Conservation (phyloP, 106 monocot species). For the Apostasia ramifera region DNA sequence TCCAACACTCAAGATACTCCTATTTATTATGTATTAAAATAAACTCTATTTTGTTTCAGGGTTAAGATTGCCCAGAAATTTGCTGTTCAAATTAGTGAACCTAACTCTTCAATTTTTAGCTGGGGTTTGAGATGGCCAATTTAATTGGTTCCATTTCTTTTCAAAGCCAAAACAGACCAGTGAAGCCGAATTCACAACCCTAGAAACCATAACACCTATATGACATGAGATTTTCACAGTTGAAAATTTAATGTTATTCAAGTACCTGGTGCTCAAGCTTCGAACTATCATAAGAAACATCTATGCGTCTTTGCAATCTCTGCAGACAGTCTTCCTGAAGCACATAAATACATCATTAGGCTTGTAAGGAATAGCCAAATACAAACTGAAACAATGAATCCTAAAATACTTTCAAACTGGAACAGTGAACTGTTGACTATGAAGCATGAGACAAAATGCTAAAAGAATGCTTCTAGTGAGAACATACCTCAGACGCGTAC, state of each 20-base stretch:
- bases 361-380: not conserved
- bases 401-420: not conserved
- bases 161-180: too few relatives aligned
- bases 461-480: not conserved
- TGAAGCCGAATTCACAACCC: too few relatives aligned
- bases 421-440: not conserved
- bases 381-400: not conserved
- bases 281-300: conserved; percentile 67
- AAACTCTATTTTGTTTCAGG: too few relatives aligned
- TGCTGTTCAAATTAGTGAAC: too few relatives aligned
- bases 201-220: too few relatives aligned
- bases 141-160: too few relatives aligned
- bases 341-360: conserved; percentile 5
- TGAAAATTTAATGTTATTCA: not conserved
- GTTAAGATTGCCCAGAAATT: too few relatives aligned
- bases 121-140: too few relatives aligned
- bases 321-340: conserved; percentile 59
- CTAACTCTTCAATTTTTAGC: too few relatives aligned
- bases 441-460: not conserved
- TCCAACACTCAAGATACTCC: too few relatives aligned
- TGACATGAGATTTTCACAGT: too few relatives aligned
- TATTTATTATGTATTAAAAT: too few relatives aligned
- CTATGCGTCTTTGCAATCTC: conserved; percentile 66
- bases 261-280: conserved; percentile 87
- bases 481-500: not conserved